A percentile compares a stretch with the other conserved stretches of the same genome.
Evolutionary conservation across 2,329 filamentous ascomycete genomes (phyloP).

Genomic region (Orbilia oligospora): DNA sequence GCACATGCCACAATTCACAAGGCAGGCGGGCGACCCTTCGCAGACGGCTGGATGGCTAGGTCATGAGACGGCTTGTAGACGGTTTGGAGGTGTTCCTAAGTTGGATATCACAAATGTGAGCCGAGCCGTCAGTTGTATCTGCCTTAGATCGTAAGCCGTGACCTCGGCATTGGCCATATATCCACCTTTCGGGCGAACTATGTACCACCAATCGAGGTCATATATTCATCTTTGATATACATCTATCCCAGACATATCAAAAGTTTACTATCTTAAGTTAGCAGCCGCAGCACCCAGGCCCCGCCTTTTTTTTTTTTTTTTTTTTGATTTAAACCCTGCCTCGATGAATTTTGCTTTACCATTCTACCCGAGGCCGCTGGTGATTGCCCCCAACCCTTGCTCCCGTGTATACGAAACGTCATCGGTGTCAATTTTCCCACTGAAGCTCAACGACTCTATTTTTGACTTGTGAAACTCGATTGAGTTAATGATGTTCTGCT

Average conservation of each 20-base stretch:
- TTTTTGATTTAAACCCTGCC: neutral
- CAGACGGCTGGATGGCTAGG: neutral
- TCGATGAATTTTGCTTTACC: neutral
- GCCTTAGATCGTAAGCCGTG: neutral
- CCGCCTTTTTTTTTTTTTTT: neutral
- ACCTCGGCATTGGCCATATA: neutral
- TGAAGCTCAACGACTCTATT: slow-evolving; percentile 11
- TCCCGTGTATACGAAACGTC: slow-evolving; percentile 8
- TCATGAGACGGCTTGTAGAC: slow-evolving; percentile 4
- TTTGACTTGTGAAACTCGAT: slow-evolving; percentile 23
- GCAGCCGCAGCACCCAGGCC: neutral
- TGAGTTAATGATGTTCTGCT: slow-evolving; percentile 25
- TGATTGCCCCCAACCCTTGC: neutral
- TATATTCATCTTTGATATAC: neutral
- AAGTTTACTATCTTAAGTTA: neutral
- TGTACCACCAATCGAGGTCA: neutral
- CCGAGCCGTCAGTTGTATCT: neutral
- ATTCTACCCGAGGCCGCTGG: neutral
- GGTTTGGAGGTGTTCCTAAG: neutral
- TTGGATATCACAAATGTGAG: slow-evolving; percentile 1
- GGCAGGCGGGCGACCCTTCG: neutral
- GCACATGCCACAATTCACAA: slow-evolving; percentile 1
- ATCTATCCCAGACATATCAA: neutral
- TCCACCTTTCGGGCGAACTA: neutral
- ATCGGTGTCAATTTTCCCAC: slow-evolving; percentile 3